Percentiles rank a stretch among this genome's conserved stretches.
phyloP scores from a whole-genome alignment of 1,284 basidiomycete genomes.

The Bondarzewia mesenterica region DNA sequence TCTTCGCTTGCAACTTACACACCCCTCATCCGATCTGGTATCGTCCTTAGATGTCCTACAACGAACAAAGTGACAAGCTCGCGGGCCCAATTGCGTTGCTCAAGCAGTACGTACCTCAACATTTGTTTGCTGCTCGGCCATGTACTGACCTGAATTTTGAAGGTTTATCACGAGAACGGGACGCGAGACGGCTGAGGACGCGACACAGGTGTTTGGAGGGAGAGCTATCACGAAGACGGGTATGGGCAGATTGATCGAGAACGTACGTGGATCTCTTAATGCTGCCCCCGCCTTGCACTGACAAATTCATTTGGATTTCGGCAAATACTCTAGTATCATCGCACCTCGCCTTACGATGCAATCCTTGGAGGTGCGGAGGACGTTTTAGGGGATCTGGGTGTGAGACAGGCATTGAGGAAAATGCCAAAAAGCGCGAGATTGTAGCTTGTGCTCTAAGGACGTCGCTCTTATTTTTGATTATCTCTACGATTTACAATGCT shows the following conservation, averaged over 20 bases:
- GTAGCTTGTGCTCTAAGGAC: no score
- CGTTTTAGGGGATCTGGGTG: constrained; percentile 56
- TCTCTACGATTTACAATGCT: no score
- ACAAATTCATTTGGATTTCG: background rate
- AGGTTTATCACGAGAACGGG: constrained; percentile 63
- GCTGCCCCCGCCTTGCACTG: background rate
- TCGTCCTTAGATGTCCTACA: constrained; percentile 59
- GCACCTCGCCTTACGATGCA: constrained; percentile 46
- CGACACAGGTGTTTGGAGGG: constrained; percentile 47
- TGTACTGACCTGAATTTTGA: constrained; percentile 5
- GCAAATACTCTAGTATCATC: constrained; percentile 34
- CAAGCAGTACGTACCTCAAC: constrained; percentile 58
- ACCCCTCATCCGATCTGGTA: background rate
- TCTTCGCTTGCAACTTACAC: background rate
- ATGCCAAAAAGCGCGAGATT: constrained; percentile 51
- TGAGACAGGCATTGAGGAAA: constrained; percentile 52
- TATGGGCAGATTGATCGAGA: constrained; percentile 49
- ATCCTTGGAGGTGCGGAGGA: constrained; percentile 41
- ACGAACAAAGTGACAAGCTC: constrained; percentile 70
- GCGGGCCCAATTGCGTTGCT: constrained; percentile 61
- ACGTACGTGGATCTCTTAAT: constrained; percentile 28
- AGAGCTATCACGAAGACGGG: constrained; percentile 43
- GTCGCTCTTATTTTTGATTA: no score
- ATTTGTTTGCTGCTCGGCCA: background rate
- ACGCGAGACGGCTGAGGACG: constrained; percentile 64